Conservation (phyloP, 768 basidiomycete species). For the Tylopilus sp. region DNA sequence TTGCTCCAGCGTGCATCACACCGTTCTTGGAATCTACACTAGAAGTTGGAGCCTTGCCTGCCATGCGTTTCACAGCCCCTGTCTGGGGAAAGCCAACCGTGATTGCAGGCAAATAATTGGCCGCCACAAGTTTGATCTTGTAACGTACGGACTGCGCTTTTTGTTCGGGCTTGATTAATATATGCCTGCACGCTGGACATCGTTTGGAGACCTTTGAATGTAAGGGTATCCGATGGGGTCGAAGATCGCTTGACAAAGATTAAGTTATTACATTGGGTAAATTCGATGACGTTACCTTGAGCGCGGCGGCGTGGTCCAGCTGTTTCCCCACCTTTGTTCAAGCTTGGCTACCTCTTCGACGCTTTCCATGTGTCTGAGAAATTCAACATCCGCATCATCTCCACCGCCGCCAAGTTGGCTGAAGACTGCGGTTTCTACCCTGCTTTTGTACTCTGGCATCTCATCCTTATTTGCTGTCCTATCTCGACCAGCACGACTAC, state of each 20-base stretch:
- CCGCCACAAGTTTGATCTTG: conserved; percentile 97
- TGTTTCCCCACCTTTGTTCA: conserved; percentile 77
- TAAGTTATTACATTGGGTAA: not conserved
- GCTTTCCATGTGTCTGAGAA: conserved; percentile 60
- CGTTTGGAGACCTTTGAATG: conserved; percentile 95
- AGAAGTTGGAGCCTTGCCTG: conserved; percentile 34
- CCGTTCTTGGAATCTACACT: conserved; percentile 37
- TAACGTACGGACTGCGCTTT: conserved; percentile 92
- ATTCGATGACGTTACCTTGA: conserved; percentile 43
- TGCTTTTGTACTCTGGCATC: conserved; percentile 70
- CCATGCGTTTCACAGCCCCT: conserved; percentile 36
- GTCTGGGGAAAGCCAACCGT: conserved; percentile 64
- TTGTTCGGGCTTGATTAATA: conserved; percentile 97
- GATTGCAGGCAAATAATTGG: conserved; percentile 90
- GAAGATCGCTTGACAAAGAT: conserved; percentile 57
- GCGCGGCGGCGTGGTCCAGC: conserved; percentile 70
- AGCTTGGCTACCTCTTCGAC: conserved; percentile 62
- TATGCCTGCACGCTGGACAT: conserved; percentile 91
- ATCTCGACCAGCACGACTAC: conserved; percentile 52
- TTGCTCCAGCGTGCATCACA: conserved; percentile 66
- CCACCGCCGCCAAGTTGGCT: conserved; percentile 54
- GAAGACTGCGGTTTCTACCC: conserved; percentile 60
- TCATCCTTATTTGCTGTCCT: conserved; percentile 70
- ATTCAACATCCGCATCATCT: conserved; percentile 68
- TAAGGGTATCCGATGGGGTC: conserved; percentile 86